phyloP scores from a whole-genome alignment of 2,329 filamentous ascomycete genomes.

The Aspergillus latus region DNA sequence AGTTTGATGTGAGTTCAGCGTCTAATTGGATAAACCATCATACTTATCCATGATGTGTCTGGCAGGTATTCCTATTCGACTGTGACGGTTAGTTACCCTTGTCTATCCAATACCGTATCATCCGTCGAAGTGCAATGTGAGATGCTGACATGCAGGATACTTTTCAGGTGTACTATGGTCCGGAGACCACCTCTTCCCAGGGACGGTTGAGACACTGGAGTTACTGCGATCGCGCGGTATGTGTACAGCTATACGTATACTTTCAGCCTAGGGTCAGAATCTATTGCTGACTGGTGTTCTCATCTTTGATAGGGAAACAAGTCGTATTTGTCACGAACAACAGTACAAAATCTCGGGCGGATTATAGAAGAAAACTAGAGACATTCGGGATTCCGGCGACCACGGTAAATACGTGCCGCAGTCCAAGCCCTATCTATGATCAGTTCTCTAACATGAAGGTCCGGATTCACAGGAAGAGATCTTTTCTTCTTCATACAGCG shows the following conservation, averaged over 20 bases:
- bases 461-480: constrained; percentile 69
- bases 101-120: neutral
- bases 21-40: too few relatives aligned
- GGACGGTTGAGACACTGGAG: constrained; percentile 79
- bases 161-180: constrained; percentile 91
- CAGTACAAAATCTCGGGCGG: constrained; percentile 89
- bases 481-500: constrained; percentile 92
- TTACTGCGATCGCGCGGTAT: constrained; percentile 78
- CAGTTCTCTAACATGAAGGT: neutral
- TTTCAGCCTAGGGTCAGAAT: neutral
- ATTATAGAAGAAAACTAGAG: constrained; percentile 91
- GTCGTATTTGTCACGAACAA: constrained; percentile 98
- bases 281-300: neutral
- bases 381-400: constrained; percentile 74
- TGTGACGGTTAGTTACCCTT: constrained; percentile 74
- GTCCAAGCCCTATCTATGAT: neutral
- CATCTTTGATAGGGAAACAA: constrained; percentile 67
- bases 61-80: constrained; percentile 86
- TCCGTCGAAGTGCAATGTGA: neutral
- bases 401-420: constrained; percentile 48
- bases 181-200: constrained; percentile 83
- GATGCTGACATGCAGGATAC: constrained; percentile 15
- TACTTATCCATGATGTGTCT: neutral
- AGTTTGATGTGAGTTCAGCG: constrained; percentile 75
- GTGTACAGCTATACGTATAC: neutral